Evolutionary conservation across 2,329 filamentous ascomycete genomes (phyloP), one percentile per base, ranked within the genome.

Genomic region (Cladobotryum protrusum): DNA sequence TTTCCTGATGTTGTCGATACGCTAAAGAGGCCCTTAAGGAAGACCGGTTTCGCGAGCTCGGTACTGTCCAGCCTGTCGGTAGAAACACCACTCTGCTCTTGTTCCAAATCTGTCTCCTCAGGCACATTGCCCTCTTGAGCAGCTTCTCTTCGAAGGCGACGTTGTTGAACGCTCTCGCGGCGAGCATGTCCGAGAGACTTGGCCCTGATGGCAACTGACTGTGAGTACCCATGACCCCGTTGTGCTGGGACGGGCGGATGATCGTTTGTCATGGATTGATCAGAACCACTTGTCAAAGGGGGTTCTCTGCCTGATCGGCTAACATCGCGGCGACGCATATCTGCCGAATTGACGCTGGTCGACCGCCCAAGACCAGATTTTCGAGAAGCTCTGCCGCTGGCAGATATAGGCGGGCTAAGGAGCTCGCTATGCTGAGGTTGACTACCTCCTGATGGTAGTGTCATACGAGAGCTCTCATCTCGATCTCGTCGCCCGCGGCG

Each of bases 1-100:
- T 95, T 95, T 63, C 85, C 93, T 51, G 90, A 96, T 6, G 93
- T 99, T 0, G 93, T 99, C 4, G 89, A 95, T 48, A 97, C 93
- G 61, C 92, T 97, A 72, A 99, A 97, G 15, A 99, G 77, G 4
- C 93, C 93, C 69, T 97, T 99, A 50, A 99, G 79, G 66, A 87
- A 97, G 3, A 97, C 93, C 0, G 93, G 93, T 66, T 96, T 96
- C 47, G 92, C 85, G 53, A 92, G 81, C 57, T 95, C 89, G 5
- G 86, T 83, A 57, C 81, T 83, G 54, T 82, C 78, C 9, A 85
- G 67, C 19, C 79, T 72, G 37, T 85, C 82, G 2, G 77, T 81
- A 8, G 82, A 85, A 24, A 76, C 67, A 3, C 79, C 79, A 52
- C 79, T 83, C 33, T 74, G 74, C 51, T 82, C 78, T 20, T 89